phyloP scores from a whole-genome alignment of 352 stramenopile species.

The Phytophthora sansomeana region DNA sequence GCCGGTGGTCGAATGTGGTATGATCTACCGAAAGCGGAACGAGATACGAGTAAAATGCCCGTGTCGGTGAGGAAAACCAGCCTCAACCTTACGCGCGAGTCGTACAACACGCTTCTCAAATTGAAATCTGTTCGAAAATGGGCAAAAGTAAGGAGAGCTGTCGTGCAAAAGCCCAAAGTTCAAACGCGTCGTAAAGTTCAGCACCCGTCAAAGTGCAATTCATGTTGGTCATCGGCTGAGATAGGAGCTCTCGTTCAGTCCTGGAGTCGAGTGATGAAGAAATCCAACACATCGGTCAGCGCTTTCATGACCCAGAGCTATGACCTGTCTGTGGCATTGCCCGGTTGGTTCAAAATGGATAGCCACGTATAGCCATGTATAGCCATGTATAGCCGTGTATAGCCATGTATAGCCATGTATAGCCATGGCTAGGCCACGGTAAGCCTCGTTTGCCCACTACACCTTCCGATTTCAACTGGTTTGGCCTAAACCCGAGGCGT shows the following conservation, averaged over 20 bases:
- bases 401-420: too few species aligned
- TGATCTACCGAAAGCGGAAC: slow-evolving; percentile 20
- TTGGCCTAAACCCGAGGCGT: too few species aligned
- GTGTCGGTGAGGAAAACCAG: slow-evolving; percentile 1
- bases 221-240: slow-evolving; percentile 22
- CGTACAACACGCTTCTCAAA: slow-evolving; percentile 16
- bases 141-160: slow-evolving; percentile 3
- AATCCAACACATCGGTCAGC: not conserved
- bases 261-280: slow-evolving; percentile 24
- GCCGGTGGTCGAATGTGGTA: slow-evolving; percentile 15
- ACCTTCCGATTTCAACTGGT: too few species aligned
- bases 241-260: slow-evolving; percentile 18
- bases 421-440: too few species aligned
- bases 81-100: slow-evolving; percentile 11
- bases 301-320: slow-evolving; percentile 14
- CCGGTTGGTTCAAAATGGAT: too few species aligned
- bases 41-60: slow-evolving; percentile 7
- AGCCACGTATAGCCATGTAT: too few species aligned
- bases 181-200: not conserved
- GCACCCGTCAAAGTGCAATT: not conserved
- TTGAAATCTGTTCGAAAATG: slow-evolving; percentile 22
- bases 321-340: too few species aligned
- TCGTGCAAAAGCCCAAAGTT: not conserved
- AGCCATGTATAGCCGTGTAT: too few species aligned
- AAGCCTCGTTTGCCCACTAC: too few species aligned